phyloP scores from a whole-genome alignment of 169 alveolate species.

The Plasmodium fragile region DNA sequence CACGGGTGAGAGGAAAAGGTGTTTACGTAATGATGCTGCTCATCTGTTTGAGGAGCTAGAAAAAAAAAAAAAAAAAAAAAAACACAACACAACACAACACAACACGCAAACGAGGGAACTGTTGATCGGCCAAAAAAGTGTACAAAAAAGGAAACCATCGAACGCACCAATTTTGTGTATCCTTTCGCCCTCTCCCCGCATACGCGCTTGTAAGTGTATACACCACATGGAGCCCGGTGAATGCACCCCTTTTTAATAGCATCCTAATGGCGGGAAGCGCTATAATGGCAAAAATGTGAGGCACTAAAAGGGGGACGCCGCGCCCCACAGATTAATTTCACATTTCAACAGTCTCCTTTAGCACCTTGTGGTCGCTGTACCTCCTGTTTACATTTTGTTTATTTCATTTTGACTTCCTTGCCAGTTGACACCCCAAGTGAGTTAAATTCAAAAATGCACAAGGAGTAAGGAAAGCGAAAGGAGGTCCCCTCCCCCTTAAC shows the following conservation, averaged over 20 bases:
- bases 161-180: background rate
- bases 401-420: background rate
- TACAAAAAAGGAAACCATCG: background rate
- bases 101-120: background rate
- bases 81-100: background rate
- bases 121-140: background rate
- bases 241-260: conserved; percentile 8
- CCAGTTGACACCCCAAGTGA: background rate
- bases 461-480: background rate
- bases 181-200: background rate
- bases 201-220: background rate
- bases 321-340: background rate
- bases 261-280: background rate
- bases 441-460: background rate
- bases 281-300: background rate
- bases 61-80: background rate
- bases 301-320: background rate
- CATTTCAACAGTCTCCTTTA: background rate
- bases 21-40: background rate
- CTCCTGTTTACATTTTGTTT: background rate
- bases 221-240: background rate
- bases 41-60: background rate
- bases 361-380: background rate
- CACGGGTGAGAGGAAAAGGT: background rate
- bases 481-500: background rate